These are phyloP conservation scores for Omphalotus guepiniiformis DNA, from an alignment of 768 basidiomycete genomes.

Conservation along the genomic window DNA sequence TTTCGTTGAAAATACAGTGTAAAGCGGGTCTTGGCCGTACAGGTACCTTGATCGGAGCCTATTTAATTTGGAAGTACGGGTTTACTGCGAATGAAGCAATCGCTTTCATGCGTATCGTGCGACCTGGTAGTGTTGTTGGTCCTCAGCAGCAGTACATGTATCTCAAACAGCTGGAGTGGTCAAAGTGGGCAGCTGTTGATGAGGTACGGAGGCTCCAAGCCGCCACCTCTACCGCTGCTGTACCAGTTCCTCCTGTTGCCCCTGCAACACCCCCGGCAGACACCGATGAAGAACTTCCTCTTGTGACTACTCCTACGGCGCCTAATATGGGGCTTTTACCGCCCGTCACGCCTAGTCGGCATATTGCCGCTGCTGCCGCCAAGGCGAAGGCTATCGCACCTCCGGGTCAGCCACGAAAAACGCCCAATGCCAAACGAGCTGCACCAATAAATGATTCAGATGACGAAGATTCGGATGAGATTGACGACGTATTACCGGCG, in stretches of 20 bases:
- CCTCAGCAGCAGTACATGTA: slow-evolving; percentile 95
- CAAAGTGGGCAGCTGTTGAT: slow-evolving; percentile 88
- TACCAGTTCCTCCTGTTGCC: slow-evolving; percentile 42
- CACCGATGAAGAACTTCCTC: slow-evolving; percentile 55
- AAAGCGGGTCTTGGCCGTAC: slow-evolving; percentile 97
- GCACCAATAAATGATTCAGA: slow-evolving; percentile 57
- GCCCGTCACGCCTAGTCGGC: slow-evolving; percentile 79
- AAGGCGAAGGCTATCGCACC: slow-evolving; percentile 70
- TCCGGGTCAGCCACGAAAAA: slow-evolving; percentile 85
- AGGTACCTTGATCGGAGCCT: slow-evolving; percentile 95
- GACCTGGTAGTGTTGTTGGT: slow-evolving; percentile 91
- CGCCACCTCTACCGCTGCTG: slow-evolving; percentile 25
- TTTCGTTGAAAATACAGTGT: slow-evolving; percentile 50
- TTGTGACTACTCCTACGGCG: slow-evolving; percentile 40
- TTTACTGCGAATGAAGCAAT: slow-evolving; percentile 96
- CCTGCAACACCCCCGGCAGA: slow-evolving; percentile 83
- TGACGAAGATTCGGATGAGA: slow-evolving; percentile 51
- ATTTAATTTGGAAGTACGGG: slow-evolving; percentile 97
- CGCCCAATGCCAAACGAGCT: slow-evolving; percentile 69
- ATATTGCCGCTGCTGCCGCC: slow-evolving; percentile 65
- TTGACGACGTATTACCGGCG: slow-evolving; percentile 60
- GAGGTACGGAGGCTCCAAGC: slow-evolving; percentile 55
- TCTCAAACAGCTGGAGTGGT: slow-evolving; percentile 91
- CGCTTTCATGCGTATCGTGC: slow-evolving; percentile 96
- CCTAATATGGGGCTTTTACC: slow-evolving; percentile 39